Evolutionary conservation across 257 asterid genomes (phyloP), one percentile per base, ranked within the genome.

Genomic region (Orobanche coerulescens): DNA sequence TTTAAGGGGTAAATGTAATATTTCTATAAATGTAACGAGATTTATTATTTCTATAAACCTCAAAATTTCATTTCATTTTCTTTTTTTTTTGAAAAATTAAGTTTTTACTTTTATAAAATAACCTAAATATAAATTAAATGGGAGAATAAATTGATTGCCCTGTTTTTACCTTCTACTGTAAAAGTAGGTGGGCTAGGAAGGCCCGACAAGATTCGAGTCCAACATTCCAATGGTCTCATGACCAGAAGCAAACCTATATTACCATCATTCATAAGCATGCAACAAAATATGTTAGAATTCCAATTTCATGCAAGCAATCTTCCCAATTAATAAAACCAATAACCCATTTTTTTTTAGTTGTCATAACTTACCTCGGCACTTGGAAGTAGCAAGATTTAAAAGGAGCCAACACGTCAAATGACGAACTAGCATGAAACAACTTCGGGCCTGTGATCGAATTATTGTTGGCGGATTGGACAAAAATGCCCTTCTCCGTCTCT

Each of bases 161-260:
- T 8, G 24, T 58, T 76, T 75, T 76, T 73, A 81, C 88, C 84
- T 73, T 59, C 66, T n/a, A n/a, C n/a, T n/a, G n/a, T n/a, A n/a
- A n/a, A 64, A 62, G 69, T 61, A 63, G 81, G 76, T 74, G 75
- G 73, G 68, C 80, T 70, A 58, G 66, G 70, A 63, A 56, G 54
- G 79, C 66, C 77, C 73, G 67, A 73, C 78, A 70, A 52, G 67
- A 30, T 65, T 54, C 11, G 70, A 61, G 63, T 62, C 47, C 86
- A 82, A 84, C 84, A 84, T 82, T 62, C 94, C 87, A 57, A 84
- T 62, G 75, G 89, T 68, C 76, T 84, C 89, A 56, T 82, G 88
- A 66, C 93, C 94, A 15, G 85, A 76, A 71, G 89, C 69, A 70
- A 84, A 79, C 77, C 94, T 84, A 71, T 50, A 63, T n/a, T 40